phyloP scores from a whole-genome alignment of 2,329 filamentous ascomycete species.

The Raffaelea albimanens region DNA sequence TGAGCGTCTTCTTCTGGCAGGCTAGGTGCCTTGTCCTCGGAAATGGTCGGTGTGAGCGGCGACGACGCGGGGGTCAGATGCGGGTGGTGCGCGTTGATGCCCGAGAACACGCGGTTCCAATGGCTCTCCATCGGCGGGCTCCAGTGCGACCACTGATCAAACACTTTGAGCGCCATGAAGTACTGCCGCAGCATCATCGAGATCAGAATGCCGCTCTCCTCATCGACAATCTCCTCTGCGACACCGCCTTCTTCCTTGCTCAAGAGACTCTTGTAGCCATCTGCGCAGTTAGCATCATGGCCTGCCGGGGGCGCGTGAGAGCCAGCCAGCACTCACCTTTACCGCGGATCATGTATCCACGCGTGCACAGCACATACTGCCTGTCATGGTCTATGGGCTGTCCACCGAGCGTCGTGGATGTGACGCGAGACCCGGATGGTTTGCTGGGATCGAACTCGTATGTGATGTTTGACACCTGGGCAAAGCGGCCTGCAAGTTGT shows the following conservation, averaged over 20 bases:
- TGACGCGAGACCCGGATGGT: slow-evolving; percentile 52
- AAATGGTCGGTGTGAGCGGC: not conserved
- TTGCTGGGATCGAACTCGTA: slow-evolving; percentile 62
- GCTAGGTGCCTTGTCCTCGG: not conserved
- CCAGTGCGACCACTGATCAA: slow-evolving; percentile 72
- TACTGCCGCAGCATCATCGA: slow-evolving; percentile 83
- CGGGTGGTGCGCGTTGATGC: slow-evolving; percentile 43
- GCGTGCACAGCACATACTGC: slow-evolving; percentile 65
- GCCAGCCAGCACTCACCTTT: slow-evolving; percentile 37
- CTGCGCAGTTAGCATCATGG: slow-evolving; percentile 25
- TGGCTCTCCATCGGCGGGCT: slow-evolving; percentile 51
- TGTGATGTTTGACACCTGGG: slow-evolving; percentile 75
- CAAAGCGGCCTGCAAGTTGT: slow-evolving; percentile 48
- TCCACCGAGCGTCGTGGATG: slow-evolving; percentile 50
- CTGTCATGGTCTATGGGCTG: slow-evolving; percentile 51
- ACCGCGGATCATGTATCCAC: slow-evolving; percentile 82
- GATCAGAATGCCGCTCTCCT: slow-evolving; percentile 81
- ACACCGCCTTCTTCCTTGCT: slow-evolving; percentile 65
- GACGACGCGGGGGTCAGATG: slow-evolving; percentile 27
- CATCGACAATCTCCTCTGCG: slow-evolving; percentile 69
- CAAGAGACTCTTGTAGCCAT: slow-evolving; percentile 72
- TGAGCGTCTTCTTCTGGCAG: too few relatives aligned
- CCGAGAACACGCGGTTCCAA: slow-evolving; percentile 57
- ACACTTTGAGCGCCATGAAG: slow-evolving; percentile 74
- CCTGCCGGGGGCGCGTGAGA: too few relatives aligned